These are phyloP conservation scores for Panicum hallii DNA, from an alignment of 202 grass and related monocot species.

Conservation along the genomic window DNA sequence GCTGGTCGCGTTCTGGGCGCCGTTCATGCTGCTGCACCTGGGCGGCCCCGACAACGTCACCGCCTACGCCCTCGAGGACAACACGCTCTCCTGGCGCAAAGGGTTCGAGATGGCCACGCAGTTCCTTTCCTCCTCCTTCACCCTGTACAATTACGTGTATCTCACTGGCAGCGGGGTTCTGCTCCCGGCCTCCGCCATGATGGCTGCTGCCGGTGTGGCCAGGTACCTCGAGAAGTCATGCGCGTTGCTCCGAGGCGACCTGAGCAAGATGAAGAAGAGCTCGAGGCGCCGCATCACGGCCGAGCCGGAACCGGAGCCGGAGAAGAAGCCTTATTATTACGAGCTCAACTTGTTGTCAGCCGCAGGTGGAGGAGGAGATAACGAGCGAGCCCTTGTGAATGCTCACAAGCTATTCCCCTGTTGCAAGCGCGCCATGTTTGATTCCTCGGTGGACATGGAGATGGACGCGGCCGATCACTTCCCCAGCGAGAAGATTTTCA, in stretches of 20 bases:
- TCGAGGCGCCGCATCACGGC: no score
- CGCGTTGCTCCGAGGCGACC: constrained; percentile 30
- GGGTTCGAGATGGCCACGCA: background rate
- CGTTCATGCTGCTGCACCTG: constrained; percentile 39
- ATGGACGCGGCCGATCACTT: no score
- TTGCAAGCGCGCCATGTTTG: constrained; percentile 41
- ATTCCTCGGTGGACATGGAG: constrained; percentile 29
- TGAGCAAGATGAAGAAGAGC: constrained; percentile 1
- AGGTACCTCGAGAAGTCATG: constrained; percentile 50
- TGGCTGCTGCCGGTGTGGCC: constrained; percentile 37
- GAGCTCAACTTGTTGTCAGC: background rate
- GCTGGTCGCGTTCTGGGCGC: constrained; percentile 6
- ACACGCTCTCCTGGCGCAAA: constrained; percentile 37
- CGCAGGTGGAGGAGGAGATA: background rate
- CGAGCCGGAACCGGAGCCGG: background rate
- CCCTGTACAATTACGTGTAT: background rate
- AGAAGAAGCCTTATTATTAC: no score
- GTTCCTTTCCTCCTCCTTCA: background rate
- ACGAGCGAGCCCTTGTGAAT: background rate
- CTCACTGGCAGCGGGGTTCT: background rate
- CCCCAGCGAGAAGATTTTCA: background rate
- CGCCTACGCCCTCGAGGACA: constrained; percentile 52
- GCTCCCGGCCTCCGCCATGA: background rate
- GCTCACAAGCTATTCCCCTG: constrained; percentile 36
- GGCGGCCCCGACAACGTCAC: constrained; percentile 52